A percentile compares a stretch with the other conserved stretches of the same genome.
These are phyloP conservation scores for Paramecium octaurelia DNA, from an alignment of 73 alveolate genomes.

Conservation along the genomic window DNA sequence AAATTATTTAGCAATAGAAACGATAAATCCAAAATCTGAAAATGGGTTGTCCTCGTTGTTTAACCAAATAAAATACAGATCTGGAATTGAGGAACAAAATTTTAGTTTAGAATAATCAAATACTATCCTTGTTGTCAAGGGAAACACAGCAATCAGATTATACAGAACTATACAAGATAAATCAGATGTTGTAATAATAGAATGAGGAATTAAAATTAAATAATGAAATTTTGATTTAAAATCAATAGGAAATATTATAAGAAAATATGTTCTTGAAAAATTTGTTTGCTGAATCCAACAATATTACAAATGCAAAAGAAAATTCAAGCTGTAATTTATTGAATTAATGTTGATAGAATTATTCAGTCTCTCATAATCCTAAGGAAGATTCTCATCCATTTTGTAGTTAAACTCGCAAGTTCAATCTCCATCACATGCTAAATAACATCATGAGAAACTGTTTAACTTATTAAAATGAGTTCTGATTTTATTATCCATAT, in stretches of 20 bases:
- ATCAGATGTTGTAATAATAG: background rate
- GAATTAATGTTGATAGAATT: background rate
- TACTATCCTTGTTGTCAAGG: background rate
- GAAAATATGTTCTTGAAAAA: background rate
- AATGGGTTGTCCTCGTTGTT: conserved; percentile 2
- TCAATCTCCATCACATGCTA: background rate
- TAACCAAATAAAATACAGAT: background rate
- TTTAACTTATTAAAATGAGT: background rate
- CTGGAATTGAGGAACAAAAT: background rate
- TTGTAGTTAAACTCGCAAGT: background rate
- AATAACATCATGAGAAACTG: background rate
- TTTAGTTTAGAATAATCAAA: background rate
- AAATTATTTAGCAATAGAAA: background rate
- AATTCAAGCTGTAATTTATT: background rate
- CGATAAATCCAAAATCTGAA: background rate
- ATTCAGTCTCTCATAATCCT: background rate
- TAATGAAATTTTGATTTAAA: background rate
- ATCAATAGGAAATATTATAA: background rate
- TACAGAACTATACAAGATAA: background rate
- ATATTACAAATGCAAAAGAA: background rate
- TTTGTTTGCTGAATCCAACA: background rate
- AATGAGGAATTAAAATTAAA: background rate
- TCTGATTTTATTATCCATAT: background rate
- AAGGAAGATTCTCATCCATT: conserved; percentile 2
- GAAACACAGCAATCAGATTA: background rate